Evolutionary conservation across 345 rosid species (phyloP).

Genomic region (Clausena lansium): DNA sequence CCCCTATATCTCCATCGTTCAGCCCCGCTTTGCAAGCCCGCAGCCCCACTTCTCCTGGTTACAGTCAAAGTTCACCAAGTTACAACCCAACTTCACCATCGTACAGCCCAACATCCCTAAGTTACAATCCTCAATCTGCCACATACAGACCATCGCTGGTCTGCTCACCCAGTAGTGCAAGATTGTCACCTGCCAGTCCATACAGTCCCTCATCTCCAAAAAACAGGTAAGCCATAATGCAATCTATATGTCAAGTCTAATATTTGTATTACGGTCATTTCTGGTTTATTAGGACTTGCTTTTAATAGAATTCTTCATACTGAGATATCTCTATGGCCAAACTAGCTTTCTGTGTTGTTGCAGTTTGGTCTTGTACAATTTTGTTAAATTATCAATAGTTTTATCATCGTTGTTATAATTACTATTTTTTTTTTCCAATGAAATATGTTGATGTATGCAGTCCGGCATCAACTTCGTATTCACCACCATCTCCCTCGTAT

Average conservation of each 20-base stretch:
- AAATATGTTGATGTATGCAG: constrained; percentile 31
- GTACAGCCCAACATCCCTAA: constrained; percentile 56
- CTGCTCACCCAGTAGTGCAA: constrained; percentile 91
- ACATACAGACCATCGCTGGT: constrained; percentile 80
- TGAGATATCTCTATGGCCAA: too few species aligned
- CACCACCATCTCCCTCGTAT: constrained; percentile 88
- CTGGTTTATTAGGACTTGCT: not conserved
- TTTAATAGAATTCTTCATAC: not conserved
- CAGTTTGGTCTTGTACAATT: not conserved
- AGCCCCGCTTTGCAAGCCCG: constrained; percentile 80
- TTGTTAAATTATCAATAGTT: not conserved
- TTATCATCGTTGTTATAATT: not conserved
- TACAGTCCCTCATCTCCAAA: not conserved
- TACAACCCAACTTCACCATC: constrained; percentile 74
- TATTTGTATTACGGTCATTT: not conserved
- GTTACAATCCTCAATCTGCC: constrained; percentile 68
- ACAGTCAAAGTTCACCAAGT: constrained; percentile 78
- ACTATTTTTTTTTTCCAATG: not conserved
- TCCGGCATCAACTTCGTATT: constrained; percentile 86
- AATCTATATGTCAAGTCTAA: not conserved
- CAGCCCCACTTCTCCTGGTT: constrained; percentile 80
- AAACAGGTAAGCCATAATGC: not conserved
- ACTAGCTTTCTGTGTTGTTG: not conserved
- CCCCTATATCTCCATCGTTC: constrained; percentile 72
- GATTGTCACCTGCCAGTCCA: constrained; percentile 67